A percentile compares a stretch with the other conserved stretches of the same genome.
Evolutionary conservation across 345 rosid species (phyloP).

Genomic region (Erucastrum elatum): DNA sequence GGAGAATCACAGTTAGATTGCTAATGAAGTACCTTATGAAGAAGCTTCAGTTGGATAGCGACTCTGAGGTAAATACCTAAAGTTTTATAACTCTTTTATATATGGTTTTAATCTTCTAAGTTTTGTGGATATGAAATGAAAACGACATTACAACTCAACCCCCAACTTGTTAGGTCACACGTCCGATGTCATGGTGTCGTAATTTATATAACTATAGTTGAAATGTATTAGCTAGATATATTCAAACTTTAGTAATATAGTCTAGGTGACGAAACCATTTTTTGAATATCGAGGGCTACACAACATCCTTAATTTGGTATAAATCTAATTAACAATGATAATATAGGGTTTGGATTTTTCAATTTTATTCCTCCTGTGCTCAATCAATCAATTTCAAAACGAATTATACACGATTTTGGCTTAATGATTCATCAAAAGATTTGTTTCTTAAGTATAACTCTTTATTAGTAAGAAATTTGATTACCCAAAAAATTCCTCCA

Average conservation of each 20-base stretch:
- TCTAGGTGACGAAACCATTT: conserved; percentile 17
- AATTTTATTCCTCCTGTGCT: neutral
- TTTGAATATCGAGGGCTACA: conserved; percentile 19
- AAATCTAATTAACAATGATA: conserved; percentile 12
- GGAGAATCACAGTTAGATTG: conserved; percentile 87
- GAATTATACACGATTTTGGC: neutral
- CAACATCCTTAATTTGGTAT: conserved; percentile 16
- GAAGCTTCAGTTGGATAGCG: conserved; percentile 85
- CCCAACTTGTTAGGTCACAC: conserved; percentile 36
- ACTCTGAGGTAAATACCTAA: conserved; percentile 73
- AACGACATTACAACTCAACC: conserved; percentile 36
- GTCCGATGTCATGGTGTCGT: conserved; percentile 38
- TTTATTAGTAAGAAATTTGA: conserved; percentile 1
- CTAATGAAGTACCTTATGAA: conserved; percentile 85
- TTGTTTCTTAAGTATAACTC: neutral
- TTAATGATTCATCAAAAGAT: neutral
- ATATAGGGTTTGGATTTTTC: conserved; percentile 3
- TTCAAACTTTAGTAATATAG: conserved; percentile 14
- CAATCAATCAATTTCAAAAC: neutral
- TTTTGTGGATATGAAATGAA: conserved; percentile 12
- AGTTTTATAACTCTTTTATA: neutral
- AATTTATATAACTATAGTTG: conserved; percentile 15
- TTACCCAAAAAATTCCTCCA: neutral
- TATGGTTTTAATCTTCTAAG: neutral
- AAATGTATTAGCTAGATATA: conserved; percentile 1